Evolutionary conservation across 805 yeast genomes (phyloP).

Genomic region (Wickerhamiella nectarea): DNA sequence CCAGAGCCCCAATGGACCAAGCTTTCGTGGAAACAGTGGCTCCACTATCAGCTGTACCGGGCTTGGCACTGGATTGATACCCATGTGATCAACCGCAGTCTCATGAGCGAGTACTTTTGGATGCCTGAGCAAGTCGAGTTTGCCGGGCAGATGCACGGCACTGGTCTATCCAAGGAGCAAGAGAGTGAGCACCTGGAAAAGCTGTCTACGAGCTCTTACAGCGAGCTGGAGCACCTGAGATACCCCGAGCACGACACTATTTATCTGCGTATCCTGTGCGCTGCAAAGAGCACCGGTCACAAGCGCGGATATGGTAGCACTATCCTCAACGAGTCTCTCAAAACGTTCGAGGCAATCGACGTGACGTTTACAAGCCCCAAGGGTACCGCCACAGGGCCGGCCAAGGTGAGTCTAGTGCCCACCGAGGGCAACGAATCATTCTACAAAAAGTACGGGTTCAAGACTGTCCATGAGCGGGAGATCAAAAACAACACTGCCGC

Average conservation of each 20-base stretch:
- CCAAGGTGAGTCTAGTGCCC: constrained; percentile 4
- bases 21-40: not conserved
- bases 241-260: constrained; percentile 4
- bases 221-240: not conserved
- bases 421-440: constrained; percentile 4
- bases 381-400: not conserved
- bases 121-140: not conserved
- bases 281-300: not conserved
- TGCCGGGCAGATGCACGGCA: constrained; percentile 1
- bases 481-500: not conserved
- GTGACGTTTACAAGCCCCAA: not conserved
- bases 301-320: constrained; percentile 3
- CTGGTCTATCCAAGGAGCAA: not conserved
- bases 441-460: constrained; percentile 4
- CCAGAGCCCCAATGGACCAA: not conserved
- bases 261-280: constrained; percentile 2
- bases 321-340: not conserved
- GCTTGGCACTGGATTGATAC: not conserved
- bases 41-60: not conserved
- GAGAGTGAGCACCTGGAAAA: not conserved
- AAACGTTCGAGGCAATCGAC: not conserved
- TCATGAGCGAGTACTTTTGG: not conserved
- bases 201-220: not conserved
- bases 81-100: not conserved
- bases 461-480: not conserved